A percentile compares a stretch with the other conserved stretches of the same genome.
phyloP scores from a whole-genome alignment of 139 green algal genomes.

The Auxenochlorella pyrenoidosa region DNA sequence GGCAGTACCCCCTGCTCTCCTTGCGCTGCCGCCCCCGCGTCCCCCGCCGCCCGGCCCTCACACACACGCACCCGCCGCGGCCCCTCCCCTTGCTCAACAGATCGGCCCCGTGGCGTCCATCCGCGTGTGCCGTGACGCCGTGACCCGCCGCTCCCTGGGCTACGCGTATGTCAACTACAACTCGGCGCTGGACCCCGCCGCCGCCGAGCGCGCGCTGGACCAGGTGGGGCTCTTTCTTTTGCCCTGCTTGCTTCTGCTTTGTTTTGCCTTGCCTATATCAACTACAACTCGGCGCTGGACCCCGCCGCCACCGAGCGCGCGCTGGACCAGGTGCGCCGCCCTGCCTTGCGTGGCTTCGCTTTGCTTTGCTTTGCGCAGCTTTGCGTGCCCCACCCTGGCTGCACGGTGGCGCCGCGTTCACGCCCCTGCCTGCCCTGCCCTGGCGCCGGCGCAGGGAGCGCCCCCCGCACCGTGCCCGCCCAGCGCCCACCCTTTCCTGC shows the following conservation, averaged over 20 bases:
- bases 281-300: constrained; percentile 92
- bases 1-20: too few relatives aligned
- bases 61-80: background rate
- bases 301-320: constrained; percentile 73
- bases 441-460: too few relatives aligned
- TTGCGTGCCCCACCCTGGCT: too few relatives aligned
- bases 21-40: too few relatives aligned
- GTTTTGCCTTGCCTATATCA: constrained; percentile 97
- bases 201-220: constrained; percentile 65
- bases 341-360: background rate
- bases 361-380: too few relatives aligned
- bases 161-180: constrained; percentile 99
- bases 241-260: too few relatives aligned
- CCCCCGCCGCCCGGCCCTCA: too few relatives aligned
- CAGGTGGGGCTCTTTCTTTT: background rate
- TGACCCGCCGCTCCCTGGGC: constrained; percentile 92
- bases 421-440: too few relatives aligned
- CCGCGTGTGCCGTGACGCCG: constrained; percentile 92
- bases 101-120: constrained; percentile 92
- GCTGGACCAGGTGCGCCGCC: constrained; percentile 32
- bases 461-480: too few relatives aligned
- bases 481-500: too few relatives aligned
- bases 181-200: constrained; percentile 78
- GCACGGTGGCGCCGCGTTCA: too few relatives aligned
- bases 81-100: constrained; percentile 58